phyloP scores from a whole-genome alignment of 2,329 filamentous ascomycete species.

The Macrophomina tecta region DNA sequence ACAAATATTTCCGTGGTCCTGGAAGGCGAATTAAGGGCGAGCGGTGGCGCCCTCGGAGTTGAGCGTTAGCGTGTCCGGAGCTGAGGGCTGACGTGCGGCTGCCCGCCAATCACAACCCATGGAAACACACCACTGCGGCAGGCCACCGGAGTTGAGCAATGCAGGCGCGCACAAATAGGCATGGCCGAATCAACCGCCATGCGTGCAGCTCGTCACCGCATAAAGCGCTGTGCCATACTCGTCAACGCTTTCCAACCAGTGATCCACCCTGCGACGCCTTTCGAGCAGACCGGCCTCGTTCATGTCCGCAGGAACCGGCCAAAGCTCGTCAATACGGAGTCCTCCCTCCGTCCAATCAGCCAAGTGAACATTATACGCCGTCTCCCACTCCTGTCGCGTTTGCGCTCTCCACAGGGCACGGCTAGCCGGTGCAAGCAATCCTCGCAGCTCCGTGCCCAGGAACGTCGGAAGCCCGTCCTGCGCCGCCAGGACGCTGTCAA shows the following conservation, averaged over 20 bases:
- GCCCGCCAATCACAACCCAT: not conserved
- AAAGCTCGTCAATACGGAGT: slow-evolving; percentile 59
- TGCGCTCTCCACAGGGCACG: slow-evolving; percentile 53
- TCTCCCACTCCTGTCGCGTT: slow-evolving; percentile 50
- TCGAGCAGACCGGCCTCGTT: slow-evolving; percentile 34
- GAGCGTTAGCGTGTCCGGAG: not conserved
- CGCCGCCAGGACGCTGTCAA: slow-evolving; percentile 57
- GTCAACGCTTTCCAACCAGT: slow-evolving; percentile 59
- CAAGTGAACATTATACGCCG: slow-evolving; percentile 51
- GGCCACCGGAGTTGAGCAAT: not conserved
- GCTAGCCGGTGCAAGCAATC: slow-evolving; percentile 44
- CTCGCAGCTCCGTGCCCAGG: slow-evolving; percentile 56
- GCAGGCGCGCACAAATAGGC: not conserved
- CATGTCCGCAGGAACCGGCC: slow-evolving; percentile 48
- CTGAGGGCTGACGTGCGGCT: not conserved
- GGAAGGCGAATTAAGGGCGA: not conserved
- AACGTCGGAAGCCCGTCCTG: slow-evolving; percentile 55
- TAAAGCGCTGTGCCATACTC: slow-evolving; percentile 63
- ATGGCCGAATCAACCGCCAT: not conserved
- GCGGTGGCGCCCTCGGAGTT: not conserved
- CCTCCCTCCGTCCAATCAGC: slow-evolving; percentile 50
- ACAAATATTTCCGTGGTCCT: not conserved
- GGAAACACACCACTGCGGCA: not conserved
- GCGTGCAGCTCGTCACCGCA: slow-evolving; percentile 46
- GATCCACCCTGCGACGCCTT: slow-evolving; percentile 50